phyloP scores from a whole-genome alignment of 1,284 basidiomycete species.

The Entoloma clypeatum region DNA sequence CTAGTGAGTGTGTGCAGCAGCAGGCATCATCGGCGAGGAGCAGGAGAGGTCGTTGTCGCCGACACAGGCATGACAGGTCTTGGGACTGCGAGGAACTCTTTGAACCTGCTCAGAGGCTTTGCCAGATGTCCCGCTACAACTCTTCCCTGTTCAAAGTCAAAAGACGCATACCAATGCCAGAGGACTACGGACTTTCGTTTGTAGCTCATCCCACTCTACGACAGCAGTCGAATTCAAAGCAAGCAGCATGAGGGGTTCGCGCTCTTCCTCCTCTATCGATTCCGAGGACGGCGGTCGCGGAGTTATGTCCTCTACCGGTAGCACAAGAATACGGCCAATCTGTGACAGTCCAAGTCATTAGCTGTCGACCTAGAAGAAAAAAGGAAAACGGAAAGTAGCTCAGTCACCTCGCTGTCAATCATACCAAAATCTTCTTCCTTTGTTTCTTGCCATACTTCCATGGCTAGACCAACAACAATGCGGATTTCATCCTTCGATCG shows the following conservation, averaged over 20 bases:
- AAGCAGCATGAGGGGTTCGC: slow-evolving; percentile 59
- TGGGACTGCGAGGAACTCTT: slow-evolving; percentile 35
- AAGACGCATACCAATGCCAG: slow-evolving; percentile 1
- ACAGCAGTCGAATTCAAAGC: slow-evolving; percentile 58
- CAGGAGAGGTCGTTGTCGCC: slow-evolving; percentile 31
- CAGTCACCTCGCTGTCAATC: slow-evolving; percentile 68
- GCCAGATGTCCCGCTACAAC: slow-evolving; percentile 45
- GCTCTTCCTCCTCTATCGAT: slow-evolving; percentile 24
- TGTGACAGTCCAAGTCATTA: no score
- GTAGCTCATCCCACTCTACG: slow-evolving; percentile 61
- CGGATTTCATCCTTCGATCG: slow-evolving; percentile 68
- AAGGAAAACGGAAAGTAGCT: no score
- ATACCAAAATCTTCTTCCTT: slow-evolving; percentile 57
- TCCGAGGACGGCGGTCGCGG: slow-evolving; percentile 4
- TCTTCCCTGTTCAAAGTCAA: slow-evolving; percentile 40
- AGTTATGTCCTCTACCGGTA: slow-evolving; percentile 50
- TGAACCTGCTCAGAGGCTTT: slow-evolving; percentile 38
- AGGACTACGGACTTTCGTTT: slow-evolving; percentile 48
- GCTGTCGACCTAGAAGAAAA: no score
- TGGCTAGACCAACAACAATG: slow-evolving; percentile 63
- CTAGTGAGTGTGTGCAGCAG: no score
- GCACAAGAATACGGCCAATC: slow-evolving; percentile 67
- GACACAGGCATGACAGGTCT: slow-evolving; percentile 30
- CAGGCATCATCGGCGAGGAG: slow-evolving; percentile 21
- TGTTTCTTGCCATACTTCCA: slow-evolving; percentile 74